A percentile compares a stretch with the other conserved stretches of the same genome.
Evolutionary conservation across 306 rosid species (phyloP).

Genomic region (Benincasa hispida): DNA sequence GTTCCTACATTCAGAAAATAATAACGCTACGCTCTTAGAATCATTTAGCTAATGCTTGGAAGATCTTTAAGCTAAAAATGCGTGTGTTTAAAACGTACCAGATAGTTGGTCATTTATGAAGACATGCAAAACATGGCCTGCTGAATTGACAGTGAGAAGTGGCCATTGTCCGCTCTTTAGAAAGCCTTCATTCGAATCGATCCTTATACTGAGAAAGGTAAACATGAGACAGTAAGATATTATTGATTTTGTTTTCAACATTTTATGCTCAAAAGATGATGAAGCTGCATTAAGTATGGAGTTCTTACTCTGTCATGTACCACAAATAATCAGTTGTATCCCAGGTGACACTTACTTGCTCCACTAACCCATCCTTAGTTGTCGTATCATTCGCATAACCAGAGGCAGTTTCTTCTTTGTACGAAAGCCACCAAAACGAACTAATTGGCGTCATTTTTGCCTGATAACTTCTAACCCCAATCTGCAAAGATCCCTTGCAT

Average conservation of each 20-base stretch:
- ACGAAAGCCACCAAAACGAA: conserved; percentile 56
- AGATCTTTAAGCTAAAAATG: background rate
- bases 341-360: conserved; percentile 60
- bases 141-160: conserved; percentile 55
- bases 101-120: conserved; percentile 69
- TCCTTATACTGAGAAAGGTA: conserved; percentile 39
- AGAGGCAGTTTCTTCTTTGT: conserved; percentile 57
- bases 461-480: conserved; percentile 35
- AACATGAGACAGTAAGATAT: background rate
- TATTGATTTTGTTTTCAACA: background rate
- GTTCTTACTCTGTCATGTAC: conserved; percentile 93
- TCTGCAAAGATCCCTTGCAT: conserved; percentile 22
- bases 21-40: background rate
- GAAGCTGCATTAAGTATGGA: background rate
- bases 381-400: conserved; percentile 27
- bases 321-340: conserved; percentile 87
- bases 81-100: conserved; percentile 30
- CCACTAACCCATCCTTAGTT: conserved; percentile 45
- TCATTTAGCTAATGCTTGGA: background rate
- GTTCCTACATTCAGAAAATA: conserved; percentile 38
- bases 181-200: conserved; percentile 58
- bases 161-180: conserved; percentile 47
- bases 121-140: conserved; percentile 85
- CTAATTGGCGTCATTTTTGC: conserved; percentile 39
- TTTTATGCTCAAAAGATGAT: background rate